Conservation (phyloP, 352 stramenopile genomes). For the Phytopythium delawarense region DNA sequence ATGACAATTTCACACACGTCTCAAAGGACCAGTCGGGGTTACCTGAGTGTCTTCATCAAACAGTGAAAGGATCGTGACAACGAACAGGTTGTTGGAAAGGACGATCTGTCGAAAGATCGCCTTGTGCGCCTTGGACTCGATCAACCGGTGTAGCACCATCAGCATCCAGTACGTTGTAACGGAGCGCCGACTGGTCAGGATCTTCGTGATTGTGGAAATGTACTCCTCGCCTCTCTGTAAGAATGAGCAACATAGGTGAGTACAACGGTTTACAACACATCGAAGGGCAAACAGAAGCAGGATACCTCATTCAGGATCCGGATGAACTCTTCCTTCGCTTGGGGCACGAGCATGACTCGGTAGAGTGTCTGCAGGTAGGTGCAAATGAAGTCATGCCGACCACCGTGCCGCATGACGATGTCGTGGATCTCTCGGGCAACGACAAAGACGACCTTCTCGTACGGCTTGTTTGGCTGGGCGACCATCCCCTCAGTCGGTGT, state of each 20-base stretch:
- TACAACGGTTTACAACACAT: neutral
- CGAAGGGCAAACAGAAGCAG: neutral
- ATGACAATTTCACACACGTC: neutral
- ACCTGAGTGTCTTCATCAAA: slow-evolving; percentile 71
- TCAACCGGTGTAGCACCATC: slow-evolving; percentile 53
- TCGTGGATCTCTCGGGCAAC: slow-evolving; percentile 70
- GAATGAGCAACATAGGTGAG: slow-evolving; percentile 5
- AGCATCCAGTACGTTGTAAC: slow-evolving; percentile 76
- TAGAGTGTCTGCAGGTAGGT: slow-evolving; percentile 80
- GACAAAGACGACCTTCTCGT: slow-evolving; percentile 64
- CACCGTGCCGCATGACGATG: slow-evolving; percentile 50
- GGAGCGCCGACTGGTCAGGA: slow-evolving; percentile 46
- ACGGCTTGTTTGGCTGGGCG: slow-evolving; percentile 70
- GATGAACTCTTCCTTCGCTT: slow-evolving; percentile 73
- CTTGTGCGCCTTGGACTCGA: slow-evolving; percentile 63
- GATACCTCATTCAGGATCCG: slow-evolving; percentile 69
- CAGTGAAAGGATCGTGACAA: slow-evolving; percentile 57
- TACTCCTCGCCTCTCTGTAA: slow-evolving; percentile 71
- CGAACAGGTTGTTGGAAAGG: slow-evolving; percentile 57
- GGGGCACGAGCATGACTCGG: slow-evolving; percentile 51
- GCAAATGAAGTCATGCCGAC: slow-evolving; percentile 56
- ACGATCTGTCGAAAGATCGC: slow-evolving; percentile 54
- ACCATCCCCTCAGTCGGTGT: slow-evolving; percentile 68
- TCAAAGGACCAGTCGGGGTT: slow-evolving; percentile 4
- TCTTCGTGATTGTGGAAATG: slow-evolving; percentile 55